These are phyloP conservation scores for Microbotryum violaceum DNA, from an alignment of 1,284 basidiomycete genomes.

Conservation along the genomic window DNA sequence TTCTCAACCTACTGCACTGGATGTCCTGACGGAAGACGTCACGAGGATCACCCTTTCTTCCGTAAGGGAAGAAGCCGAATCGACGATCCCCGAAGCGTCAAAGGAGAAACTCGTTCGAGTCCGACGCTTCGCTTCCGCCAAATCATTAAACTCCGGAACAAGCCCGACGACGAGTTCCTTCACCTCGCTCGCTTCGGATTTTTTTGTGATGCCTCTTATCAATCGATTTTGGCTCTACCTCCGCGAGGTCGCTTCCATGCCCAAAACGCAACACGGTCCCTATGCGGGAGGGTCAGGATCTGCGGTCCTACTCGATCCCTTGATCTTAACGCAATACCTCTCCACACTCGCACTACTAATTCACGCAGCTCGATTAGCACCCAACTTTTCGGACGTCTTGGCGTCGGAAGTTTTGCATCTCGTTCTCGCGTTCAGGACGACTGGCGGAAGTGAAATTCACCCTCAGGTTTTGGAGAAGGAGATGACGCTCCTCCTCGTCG, in stretches of 20 bases:
- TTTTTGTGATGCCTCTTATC: slow-evolving; percentile 77
- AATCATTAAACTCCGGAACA: no score
- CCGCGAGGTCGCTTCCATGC: slow-evolving; percentile 65
- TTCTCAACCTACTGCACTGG: slow-evolving; percentile 24
- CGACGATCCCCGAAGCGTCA: slow-evolving; percentile 52
- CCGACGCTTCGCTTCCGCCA: slow-evolving; percentile 23
- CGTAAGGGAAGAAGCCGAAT: slow-evolving; percentile 48
- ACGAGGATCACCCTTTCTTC: slow-evolving; percentile 54
- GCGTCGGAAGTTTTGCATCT: slow-evolving; percentile 74
- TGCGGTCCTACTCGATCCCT: slow-evolving; percentile 66
- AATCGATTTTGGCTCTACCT: slow-evolving; percentile 86
- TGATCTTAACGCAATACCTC: slow-evolving; percentile 66
- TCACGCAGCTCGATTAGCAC: slow-evolving; percentile 68
- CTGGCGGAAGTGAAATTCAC: slow-evolving; percentile 45
- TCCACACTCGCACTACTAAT: slow-evolving; percentile 70
- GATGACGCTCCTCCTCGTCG: slow-evolving; percentile 66
- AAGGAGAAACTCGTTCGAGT: slow-evolving; percentile 70
- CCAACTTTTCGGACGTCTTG: slow-evolving; percentile 67
- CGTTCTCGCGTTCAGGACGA: slow-evolving; percentile 50
- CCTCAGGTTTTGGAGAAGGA: slow-evolving; percentile 64
- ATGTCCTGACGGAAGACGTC: slow-evolving; percentile 54
- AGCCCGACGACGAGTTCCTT: slow-evolving; percentile 42
- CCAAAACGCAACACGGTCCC: slow-evolving; percentile 50
- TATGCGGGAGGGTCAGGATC: slow-evolving; percentile 36
- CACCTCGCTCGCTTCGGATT: slow-evolving; percentile 70